Evolutionary conservation across 2,329 filamentous ascomycete genomes (phyloP).

Genomic region (Clonostachys solani): DNA sequence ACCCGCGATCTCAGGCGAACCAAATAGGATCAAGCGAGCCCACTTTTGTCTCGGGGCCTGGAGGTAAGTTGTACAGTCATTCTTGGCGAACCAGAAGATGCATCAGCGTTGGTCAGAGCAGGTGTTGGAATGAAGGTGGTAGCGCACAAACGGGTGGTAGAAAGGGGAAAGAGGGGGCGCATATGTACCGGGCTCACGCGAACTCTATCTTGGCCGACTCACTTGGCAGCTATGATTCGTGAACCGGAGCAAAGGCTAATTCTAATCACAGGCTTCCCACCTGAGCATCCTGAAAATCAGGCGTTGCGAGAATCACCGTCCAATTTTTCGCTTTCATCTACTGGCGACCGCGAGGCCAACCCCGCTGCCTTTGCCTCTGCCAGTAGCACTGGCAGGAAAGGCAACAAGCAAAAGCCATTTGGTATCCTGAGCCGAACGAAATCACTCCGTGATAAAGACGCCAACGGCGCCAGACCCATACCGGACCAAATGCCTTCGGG

Average conservation of each 20-base stretch:
- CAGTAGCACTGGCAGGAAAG: conserved; percentile 28
- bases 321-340: conserved; percentile 46
- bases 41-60: no score
- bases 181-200: neutral
- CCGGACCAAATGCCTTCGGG: conserved; percentile 9
- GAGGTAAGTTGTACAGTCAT: no score
- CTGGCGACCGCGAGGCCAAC: conserved; percentile 38
- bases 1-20: no score
- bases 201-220: neutral
- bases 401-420: conserved; percentile 51
- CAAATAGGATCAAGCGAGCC: no score
- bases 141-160: no score
- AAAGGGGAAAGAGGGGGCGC: no score
- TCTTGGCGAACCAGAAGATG: no score
- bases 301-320: conserved; percentile 31
- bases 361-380: conserved; percentile 10
- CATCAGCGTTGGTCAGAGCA: no score
- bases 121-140: no score
- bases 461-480: conserved; percentile 16
- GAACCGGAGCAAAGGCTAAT: no score
- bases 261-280: no score
- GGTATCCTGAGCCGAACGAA: conserved; percentile 44
- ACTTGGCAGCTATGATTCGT: neutral
- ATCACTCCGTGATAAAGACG: conserved; percentile 48
- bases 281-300: neutral